A percentile compares a stretch with the other conserved stretches of the same genome.
phyloP scores from a whole-genome alignment of 768 basidiomycete species.

The Lactarius hatsudake region DNA sequence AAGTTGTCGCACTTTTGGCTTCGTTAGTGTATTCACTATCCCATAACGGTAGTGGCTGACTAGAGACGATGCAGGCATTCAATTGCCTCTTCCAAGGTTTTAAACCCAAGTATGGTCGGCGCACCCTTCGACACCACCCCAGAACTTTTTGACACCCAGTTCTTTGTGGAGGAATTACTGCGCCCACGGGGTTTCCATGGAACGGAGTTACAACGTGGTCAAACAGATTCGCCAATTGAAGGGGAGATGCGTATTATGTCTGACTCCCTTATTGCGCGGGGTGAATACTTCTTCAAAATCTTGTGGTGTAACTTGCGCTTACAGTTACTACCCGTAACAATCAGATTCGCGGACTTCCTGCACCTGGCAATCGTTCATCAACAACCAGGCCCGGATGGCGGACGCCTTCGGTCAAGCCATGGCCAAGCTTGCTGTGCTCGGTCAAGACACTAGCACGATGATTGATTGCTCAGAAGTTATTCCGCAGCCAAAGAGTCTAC shows the following conservation, averaged over 20 bases:
- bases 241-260: slow-evolving; percentile 48
- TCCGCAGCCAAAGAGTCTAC: slow-evolving; percentile 35
- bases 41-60: slow-evolving; percentile 27
- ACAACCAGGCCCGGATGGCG: slow-evolving; percentile 28
- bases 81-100: slow-evolving; percentile 25
- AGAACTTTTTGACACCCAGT: slow-evolving; percentile 42
- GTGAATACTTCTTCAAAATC: slow-evolving; percentile 6
- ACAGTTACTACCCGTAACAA: slow-evolving; percentile 10
- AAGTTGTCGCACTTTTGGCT: slow-evolving; percentile 38
- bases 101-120: slow-evolving; percentile 33
- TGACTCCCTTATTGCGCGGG: slow-evolving; percentile 34
- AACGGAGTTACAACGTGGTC: slow-evolving; percentile 38
- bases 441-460: slow-evolving; percentile 38
- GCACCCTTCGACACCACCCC: slow-evolving; percentile 50
- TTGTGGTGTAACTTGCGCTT: not conserved
- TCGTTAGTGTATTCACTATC: slow-evolving; percentile 31
- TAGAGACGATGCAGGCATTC: slow-evolving; percentile 18
- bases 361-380: slow-evolving; percentile 45
- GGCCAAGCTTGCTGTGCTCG: slow-evolving; percentile 44
- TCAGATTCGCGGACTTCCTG: slow-evolving; percentile 46
- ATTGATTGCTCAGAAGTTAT: slow-evolving; percentile 48
- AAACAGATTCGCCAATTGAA: slow-evolving; percentile 39
- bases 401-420: slow-evolving; percentile 42
- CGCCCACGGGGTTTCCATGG: slow-evolving; percentile 45
- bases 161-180: slow-evolving; percentile 45